Conservation (phyloP, 805 yeast species). For the Ogataea kodamae region DNA sequence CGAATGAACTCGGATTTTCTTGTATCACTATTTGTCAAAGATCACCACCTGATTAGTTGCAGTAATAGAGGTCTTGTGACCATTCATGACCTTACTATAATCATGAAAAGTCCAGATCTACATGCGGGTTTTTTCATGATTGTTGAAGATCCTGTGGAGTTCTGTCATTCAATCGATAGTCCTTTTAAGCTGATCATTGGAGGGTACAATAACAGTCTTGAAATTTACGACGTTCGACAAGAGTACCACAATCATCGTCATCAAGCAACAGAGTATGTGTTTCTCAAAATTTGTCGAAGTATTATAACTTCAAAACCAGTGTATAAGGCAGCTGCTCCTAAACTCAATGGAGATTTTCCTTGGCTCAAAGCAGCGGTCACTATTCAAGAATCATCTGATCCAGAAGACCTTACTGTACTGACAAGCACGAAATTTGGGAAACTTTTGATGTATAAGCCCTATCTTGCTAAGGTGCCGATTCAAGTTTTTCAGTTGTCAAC, state of each 20-base stretch:
- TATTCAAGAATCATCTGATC: constrained; percentile 8
- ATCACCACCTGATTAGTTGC: constrained; percentile 21
- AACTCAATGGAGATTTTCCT: constrained; percentile 22
- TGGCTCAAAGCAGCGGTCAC: constrained; percentile 29
- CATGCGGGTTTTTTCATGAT: constrained; percentile 18
- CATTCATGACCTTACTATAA: constrained; percentile 18
- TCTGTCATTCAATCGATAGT: constrained; percentile 15
- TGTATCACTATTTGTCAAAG: constrained; percentile 19
- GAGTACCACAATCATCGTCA: constrained; percentile 13
- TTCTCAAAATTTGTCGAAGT: constrained; percentile 19
- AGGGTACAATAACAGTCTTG: constrained; percentile 24
- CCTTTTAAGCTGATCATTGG: constrained; percentile 21
- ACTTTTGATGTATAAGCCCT: constrained; percentile 23
- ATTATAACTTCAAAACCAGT: constrained; percentile 20
- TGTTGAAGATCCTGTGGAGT: constrained; percentile 23
- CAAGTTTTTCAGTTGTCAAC: constrained; percentile 23
- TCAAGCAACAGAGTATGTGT: constrained; percentile 8
- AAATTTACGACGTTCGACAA: constrained; percentile 18
- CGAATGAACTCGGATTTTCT: constrained; percentile 20
- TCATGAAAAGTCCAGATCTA: constrained; percentile 8
- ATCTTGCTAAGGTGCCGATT: constrained; percentile 24
- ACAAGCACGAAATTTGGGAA: constrained; percentile 29
- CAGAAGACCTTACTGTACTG: constrained; percentile 16
- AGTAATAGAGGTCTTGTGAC: constrained; percentile 25
- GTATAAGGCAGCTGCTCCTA: constrained; percentile 21